phyloP scores from a whole-genome alignment of 169 alveolate genomes.

The Plasmodium chabaudi region DNA sequence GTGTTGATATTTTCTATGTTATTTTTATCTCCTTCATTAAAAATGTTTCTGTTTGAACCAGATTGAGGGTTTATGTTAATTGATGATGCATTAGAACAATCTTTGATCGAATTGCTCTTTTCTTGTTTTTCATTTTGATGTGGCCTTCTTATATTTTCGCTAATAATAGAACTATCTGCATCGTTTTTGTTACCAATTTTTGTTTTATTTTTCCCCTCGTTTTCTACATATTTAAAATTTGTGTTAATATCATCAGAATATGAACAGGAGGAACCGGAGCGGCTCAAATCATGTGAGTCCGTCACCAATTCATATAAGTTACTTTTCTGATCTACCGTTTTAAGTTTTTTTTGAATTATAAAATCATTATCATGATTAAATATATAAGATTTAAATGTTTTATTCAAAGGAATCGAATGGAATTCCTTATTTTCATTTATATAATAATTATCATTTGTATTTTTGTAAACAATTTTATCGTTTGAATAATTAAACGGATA shows the following conservation, averaged over 20 bases:
- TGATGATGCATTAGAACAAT: not conserved
- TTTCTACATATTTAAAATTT: too few species aligned
- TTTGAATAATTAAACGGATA: slow-evolving; percentile 41
- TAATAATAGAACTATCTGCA: not conserved
- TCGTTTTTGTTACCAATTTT: too few species aligned
- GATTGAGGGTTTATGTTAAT: not conserved
- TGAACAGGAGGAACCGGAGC: not conserved
- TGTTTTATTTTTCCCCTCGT: too few species aligned
- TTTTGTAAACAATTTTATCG: slow-evolving; percentile 27
- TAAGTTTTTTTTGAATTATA: slow-evolving; percentile 8
- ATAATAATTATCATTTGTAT: slow-evolving; percentile 36
- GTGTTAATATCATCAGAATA: not conserved
- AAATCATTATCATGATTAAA: slow-evolving; percentile 15
- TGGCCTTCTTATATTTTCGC: not conserved
- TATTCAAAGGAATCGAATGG: slow-evolving; percentile 21
- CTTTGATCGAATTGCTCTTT: not conserved
- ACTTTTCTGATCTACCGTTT: slow-evolving; percentile 18
- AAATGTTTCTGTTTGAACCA: too few species aligned
- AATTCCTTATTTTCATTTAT: slow-evolving; percentile 50
- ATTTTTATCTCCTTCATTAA: not conserved
- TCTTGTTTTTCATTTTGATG: not conserved
- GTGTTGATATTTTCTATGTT: not conserved
- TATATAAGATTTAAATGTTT: slow-evolving; percentile 33
- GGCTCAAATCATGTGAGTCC: not conserved
- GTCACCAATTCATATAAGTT: not conserved